These are phyloP conservation scores for Gaeumannomyces sp. DNA, from an alignment of 2,329 filamentous ascomycete genomes.

Conservation along the genomic window DNA sequence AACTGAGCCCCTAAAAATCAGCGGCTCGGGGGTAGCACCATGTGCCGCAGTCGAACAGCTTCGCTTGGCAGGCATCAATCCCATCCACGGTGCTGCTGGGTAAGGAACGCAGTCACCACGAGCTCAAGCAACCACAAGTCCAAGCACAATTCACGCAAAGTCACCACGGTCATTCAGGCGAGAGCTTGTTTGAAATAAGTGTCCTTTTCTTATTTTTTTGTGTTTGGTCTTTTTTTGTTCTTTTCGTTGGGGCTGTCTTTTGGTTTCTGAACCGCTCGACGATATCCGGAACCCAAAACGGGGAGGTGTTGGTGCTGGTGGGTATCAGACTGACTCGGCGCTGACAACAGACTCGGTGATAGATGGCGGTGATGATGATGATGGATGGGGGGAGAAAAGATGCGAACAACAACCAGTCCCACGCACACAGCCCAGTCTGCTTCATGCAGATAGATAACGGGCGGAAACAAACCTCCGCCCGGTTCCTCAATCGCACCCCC, in stretches of 20 bases:
- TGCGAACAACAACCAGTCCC: neutral
- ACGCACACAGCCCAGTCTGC: neutral
- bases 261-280: neutral
- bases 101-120: too few relatives aligned
- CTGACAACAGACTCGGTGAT: neutral
- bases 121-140: too few relatives aligned
- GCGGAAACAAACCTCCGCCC: neutral
- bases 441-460: neutral
- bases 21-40: too few relatives aligned
- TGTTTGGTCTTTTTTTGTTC: too few relatives aligned
- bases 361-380: neutral
- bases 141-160: too few relatives aligned
- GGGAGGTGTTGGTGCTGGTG: neutral
- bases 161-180: neutral
- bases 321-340: neutral
- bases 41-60: too few relatives aligned
- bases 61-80: too few relatives aligned
- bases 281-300: neutral
- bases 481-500: neutral
- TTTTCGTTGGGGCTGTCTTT: neutral
- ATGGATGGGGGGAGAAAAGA: neutral
- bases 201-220: neutral
- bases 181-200: neutral
- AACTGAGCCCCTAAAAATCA: too few relatives aligned
- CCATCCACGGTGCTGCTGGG: too few relatives aligned